These are phyloP conservation scores for Suhomyces wounanorum DNA, from an alignment of 1,139 yeast species.

Conservation along the genomic window DNA sequence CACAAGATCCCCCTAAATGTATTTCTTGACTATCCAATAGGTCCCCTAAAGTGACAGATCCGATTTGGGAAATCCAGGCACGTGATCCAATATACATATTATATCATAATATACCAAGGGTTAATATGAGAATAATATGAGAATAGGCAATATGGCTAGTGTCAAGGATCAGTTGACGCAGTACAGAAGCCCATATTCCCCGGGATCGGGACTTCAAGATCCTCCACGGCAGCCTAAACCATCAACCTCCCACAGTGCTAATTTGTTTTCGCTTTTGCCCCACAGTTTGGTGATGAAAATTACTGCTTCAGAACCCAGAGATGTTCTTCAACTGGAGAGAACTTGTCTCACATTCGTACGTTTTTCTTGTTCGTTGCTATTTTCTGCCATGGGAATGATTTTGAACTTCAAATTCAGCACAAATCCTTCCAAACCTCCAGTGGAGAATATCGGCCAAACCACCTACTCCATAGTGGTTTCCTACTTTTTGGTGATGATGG, in stretches of 20 bases:
- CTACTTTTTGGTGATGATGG: slow-evolving; percentile 39
- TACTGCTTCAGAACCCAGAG: slow-evolving; percentile 59
- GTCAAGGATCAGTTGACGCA: neutral
- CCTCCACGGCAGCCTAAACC: neutral
- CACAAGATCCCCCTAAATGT: too few species aligned
- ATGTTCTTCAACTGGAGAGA: slow-evolving; percentile 61
- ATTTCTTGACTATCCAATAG: too few species aligned
- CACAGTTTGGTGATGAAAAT: slow-evolving; percentile 40
- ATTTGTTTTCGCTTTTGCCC: slow-evolving; percentile 16
- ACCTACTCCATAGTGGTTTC: slow-evolving; percentile 38
- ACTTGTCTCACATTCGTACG: slow-evolving; percentile 57
- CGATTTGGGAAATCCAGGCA: too few species aligned
- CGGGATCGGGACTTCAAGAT: neutral
- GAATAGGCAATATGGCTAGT: neutral
- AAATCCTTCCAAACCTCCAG: slow-evolving; percentile 16
- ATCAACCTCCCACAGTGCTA: neutral
- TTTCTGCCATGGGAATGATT: slow-evolving; percentile 54
- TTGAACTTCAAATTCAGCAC: slow-evolving; percentile 52
- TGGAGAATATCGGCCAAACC: slow-evolving; percentile 13
- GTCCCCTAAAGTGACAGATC: too few species aligned
- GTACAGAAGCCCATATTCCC: neutral
- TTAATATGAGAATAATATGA: too few species aligned
- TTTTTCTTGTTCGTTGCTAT: slow-evolving; percentile 50
- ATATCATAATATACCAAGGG: too few species aligned
- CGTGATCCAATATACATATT: too few species aligned